Evolutionary conservation across 2,329 filamentous ascomycete species (phyloP).

Genomic region (Neofusicoccum sp.): DNA sequence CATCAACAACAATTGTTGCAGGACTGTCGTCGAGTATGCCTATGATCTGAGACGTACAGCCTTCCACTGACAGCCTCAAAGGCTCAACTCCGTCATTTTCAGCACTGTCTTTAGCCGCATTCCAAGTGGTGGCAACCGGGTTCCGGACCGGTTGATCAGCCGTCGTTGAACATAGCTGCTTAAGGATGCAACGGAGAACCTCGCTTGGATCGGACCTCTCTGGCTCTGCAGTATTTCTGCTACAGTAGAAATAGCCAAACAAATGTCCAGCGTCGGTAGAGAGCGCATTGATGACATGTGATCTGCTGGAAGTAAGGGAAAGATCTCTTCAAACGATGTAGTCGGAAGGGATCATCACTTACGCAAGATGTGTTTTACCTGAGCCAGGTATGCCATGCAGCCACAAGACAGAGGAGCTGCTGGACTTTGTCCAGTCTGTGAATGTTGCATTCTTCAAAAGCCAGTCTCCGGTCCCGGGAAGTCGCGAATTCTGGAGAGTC

Average conservation of each 20-base stretch:
- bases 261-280: no score
- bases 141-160: neutral
- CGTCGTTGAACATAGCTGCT: neutral
- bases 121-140: neutral
- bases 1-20: conserved; percentile 39
- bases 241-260: conserved; percentile 29
- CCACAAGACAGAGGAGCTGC: conserved; percentile 14
- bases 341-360: conserved; percentile 23
- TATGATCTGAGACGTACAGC: neutral
- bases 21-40: conserved; percentile 16
- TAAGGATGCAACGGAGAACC: neutral
- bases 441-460: conserved; percentile 14
- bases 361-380: conserved; percentile 24
- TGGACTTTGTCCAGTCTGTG: neutral
- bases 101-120: neutral
- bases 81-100: neutral
- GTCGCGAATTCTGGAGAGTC: neutral
- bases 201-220: neutral
- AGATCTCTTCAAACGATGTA: conserved; percentile 20
- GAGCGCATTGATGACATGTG: neutral
- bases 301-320: neutral
- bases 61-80: neutral
- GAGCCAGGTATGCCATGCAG: conserved; percentile 3
- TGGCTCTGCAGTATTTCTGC: conserved; percentile 26
- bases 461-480: conserved; percentile 14